These are phyloP conservation scores for Mucor velutinosus DNA, from an alignment of 371 early-diverging fungal species.

Conservation along the genomic window DNA sequence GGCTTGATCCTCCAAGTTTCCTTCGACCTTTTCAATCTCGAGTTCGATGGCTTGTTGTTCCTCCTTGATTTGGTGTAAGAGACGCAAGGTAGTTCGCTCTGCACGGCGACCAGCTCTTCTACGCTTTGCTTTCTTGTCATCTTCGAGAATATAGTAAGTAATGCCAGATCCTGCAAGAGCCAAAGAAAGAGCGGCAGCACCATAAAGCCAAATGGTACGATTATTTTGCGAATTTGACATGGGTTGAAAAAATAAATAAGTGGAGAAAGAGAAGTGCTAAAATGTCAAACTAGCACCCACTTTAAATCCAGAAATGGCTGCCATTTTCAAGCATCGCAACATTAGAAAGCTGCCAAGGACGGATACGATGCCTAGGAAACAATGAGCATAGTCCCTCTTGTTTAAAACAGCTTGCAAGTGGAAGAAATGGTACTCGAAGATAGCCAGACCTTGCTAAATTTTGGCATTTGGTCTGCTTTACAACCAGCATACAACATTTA, in stretches of 20 bases:
- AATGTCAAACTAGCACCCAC: not conserved
- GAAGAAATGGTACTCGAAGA: no score
- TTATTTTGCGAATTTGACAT: slow-evolving; percentile 13
- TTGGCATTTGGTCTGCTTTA: no score
- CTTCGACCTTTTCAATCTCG: slow-evolving; percentile 14
- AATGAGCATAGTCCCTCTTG: no score
- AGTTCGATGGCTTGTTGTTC: slow-evolving; percentile 23
- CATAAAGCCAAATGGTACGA: slow-evolving; percentile 7
- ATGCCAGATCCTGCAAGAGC: slow-evolving; percentile 14
- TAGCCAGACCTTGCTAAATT: no score
- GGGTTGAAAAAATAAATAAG: slow-evolving; percentile 1
- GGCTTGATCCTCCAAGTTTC: not conserved
- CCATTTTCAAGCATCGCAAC: no score
- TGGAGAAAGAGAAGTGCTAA: not conserved
- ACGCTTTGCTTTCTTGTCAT: slow-evolving; percentile 35
- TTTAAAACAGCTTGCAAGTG: no score
- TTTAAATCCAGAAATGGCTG: not conserved
- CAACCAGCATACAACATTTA: no score
- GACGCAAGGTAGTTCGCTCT: slow-evolving; percentile 22
- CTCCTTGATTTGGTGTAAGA: slow-evolving; percentile 31
- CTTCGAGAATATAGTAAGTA: slow-evolving; percentile 33
- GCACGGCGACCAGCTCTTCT: slow-evolving; percentile 24
- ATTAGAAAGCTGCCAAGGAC: no score
- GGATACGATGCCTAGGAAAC: no score
- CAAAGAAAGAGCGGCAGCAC: slow-evolving; percentile 12